A percentile compares a stretch with the other conserved stretches of the same genome.
Evolutionary conservation across 2,329 filamentous ascomycete genomes (phyloP).

Genomic region (Aspergillus candidus): DNA sequence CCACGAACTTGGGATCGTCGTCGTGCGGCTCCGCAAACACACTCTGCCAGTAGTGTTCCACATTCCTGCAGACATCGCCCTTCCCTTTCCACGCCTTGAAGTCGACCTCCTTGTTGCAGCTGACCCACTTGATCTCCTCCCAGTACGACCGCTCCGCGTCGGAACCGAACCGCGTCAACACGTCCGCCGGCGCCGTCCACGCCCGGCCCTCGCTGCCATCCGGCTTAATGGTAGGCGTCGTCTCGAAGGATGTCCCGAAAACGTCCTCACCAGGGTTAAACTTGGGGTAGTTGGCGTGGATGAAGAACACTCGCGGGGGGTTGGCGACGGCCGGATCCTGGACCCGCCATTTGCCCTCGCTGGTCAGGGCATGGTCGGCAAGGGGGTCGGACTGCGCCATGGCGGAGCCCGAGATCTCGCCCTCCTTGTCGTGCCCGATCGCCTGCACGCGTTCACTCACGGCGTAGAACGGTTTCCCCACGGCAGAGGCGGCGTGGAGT

Average conservation of each 20-base stretch:
- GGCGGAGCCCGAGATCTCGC: slow-evolving; percentile 28
- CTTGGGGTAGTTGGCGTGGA: slow-evolving; percentile 40
- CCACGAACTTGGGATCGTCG: slow-evolving; percentile 27
- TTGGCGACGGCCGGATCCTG: slow-evolving; percentile 27
- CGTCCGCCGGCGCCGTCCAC: slow-evolving; percentile 32
- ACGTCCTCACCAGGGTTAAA: slow-evolving; percentile 36
- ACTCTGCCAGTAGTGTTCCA: slow-evolving; percentile 30
- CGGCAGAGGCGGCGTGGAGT: slow-evolving; percentile 28
- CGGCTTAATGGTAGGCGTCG: slow-evolving; percentile 29
- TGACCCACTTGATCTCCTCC: slow-evolving; percentile 37
- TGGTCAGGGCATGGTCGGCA: slow-evolving; percentile 30
- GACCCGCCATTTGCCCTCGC: slow-evolving; percentile 28
- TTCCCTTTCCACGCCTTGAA: slow-evolving; percentile 33
- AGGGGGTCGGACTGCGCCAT: slow-evolving; percentile 36
- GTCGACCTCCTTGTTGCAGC: slow-evolving; percentile 30
- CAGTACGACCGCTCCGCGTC: slow-evolving; percentile 37
- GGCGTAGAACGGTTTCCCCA: slow-evolving; percentile 30
- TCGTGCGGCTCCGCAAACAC: slow-evolving; percentile 30
- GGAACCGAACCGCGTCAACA: slow-evolving; percentile 32
- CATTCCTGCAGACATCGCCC: slow-evolving; percentile 23
- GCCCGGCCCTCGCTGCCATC: slow-evolving; percentile 33
- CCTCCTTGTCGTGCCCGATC: slow-evolving; percentile 27
- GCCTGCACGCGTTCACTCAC: slow-evolving; percentile 33
- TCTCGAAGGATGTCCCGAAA: slow-evolving; percentile 35
- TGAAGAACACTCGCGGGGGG: slow-evolving; percentile 32